Percentiles rank a stretch among this genome's conserved stretches.
Conservation (phyloP, 1,139 yeast genomes). For the Candida anutae region DNA sequence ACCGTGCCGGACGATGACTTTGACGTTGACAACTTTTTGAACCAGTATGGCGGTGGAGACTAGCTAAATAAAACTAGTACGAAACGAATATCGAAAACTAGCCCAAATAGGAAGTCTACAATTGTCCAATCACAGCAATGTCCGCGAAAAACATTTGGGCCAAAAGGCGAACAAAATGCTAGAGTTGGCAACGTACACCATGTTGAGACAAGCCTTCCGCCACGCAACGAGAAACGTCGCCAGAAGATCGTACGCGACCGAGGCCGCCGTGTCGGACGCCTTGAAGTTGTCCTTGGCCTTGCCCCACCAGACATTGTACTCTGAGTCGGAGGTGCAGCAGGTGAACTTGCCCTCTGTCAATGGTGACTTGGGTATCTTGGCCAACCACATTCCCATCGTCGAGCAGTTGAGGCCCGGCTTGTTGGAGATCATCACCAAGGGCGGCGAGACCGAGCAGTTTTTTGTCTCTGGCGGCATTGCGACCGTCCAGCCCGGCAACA, state of each 20-base stretch:
- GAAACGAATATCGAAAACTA: constrained; percentile 5
- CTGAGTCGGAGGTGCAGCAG: constrained; percentile 58
- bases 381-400: constrained; percentile 96
- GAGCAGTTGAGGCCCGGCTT: constrained; percentile 97
- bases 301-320: constrained; percentile 67
- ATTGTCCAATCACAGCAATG: constrained; percentile 20
- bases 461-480: constrained; percentile 97
- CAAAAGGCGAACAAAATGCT: constrained; percentile 2
- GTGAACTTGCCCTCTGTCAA: constrained; percentile 94
- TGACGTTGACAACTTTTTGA: constrained; percentile 41
- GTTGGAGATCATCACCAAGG: constrained; percentile 78
- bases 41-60: constrained; percentile 30
- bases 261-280: constrained; percentile 64
- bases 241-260: constrained; percentile 87
- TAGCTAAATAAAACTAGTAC: constrained; percentile 1
- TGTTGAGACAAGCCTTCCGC: constrained; percentile 68
- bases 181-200: constrained; percentile 10
- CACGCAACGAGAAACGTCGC: constrained; percentile 57
- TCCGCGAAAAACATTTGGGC: background rate
- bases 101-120: constrained; percentile 23
- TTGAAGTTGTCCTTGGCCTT: constrained; percentile 85
- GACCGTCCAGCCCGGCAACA: constrained; percentile 91
- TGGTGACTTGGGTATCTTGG: constrained; percentile 96
- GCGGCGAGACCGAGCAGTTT: constrained; percentile 71
- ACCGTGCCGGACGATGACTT: constrained; percentile 28